phyloP scores from a whole-genome alignment of 2,329 filamentous ascomycete species.

The Claviceps arundinis region DNA sequence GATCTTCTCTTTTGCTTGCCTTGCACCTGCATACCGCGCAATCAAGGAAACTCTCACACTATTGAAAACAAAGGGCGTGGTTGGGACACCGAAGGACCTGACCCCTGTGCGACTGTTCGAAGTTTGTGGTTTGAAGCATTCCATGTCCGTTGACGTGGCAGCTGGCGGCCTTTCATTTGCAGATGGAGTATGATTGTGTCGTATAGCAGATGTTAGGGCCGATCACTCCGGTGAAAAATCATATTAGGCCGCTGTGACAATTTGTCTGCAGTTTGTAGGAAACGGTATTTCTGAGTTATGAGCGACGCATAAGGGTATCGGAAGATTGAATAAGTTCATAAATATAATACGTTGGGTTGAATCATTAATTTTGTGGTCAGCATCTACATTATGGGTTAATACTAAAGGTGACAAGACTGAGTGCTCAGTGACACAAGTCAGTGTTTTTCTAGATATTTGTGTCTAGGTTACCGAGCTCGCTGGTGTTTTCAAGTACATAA shows the following conservation, averaged over 20 bases:
- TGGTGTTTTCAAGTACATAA: no score
- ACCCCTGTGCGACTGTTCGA: constrained; percentile 36
- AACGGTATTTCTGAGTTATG: background rate
- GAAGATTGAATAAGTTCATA: background rate
- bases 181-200: constrained; percentile 2
- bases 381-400: no score
- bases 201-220: background rate
- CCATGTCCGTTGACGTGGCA: constrained; percentile 32
- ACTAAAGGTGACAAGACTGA: no score
- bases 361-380: no score
- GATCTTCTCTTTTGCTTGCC: constrained; percentile 28
- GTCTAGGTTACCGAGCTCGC: no score
- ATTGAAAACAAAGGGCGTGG: constrained; percentile 25
- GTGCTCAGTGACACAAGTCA: no score
- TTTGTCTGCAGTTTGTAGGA: background rate
- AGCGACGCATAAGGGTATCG: background rate
- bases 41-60: constrained; percentile 25
- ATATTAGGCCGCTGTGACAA: background rate
- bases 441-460: no score
- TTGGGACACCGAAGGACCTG: constrained; percentile 27
- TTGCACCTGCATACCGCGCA: constrained; percentile 33
- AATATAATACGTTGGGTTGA: background rate
- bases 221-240: background rate
- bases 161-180: constrained; percentile 9
- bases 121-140: constrained; percentile 36